Evolutionary conservation across 2,329 filamentous ascomycete genomes (phyloP).

Genomic region (Clonostachys chloroleuca): DNA sequence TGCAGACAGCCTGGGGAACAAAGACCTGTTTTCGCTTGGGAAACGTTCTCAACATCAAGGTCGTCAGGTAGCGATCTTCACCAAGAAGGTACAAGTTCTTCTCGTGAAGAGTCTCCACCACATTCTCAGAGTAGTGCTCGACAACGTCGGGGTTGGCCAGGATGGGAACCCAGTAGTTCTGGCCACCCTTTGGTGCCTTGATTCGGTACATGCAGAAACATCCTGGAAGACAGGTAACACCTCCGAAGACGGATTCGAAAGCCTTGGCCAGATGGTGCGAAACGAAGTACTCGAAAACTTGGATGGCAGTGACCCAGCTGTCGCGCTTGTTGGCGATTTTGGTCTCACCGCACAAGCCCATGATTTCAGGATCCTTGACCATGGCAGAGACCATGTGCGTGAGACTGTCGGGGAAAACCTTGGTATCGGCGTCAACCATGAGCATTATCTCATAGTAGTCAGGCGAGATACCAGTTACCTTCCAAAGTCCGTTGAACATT

Average conservation of each 20-base stretch:
- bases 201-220: constrained; percentile 99
- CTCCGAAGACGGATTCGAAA: constrained; percentile 97
- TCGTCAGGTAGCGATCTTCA: constrained; percentile 93
- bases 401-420: constrained; percentile 96
- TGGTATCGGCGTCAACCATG: constrained; percentile 99
- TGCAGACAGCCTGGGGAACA: constrained; percentile 97
- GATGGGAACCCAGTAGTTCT: constrained; percentile 99
- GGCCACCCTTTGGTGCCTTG: constrained; percentile 95
- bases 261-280: constrained; percentile 96
- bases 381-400: constrained; percentile 99
- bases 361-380: constrained; percentile 98
- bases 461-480: constrained; percentile 95
- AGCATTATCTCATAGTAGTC: constrained; percentile 98
- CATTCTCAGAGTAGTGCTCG: constrained; percentile 98
- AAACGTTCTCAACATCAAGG: constrained; percentile 97
- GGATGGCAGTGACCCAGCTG: constrained; percentile 95
- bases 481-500: constrained; percentile 99
- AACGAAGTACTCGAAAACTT: constrained; percentile 99
- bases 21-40: constrained; percentile 99
- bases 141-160: constrained; percentile 97
- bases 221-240: constrained; percentile 95
- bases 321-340: constrained; percentile 98
- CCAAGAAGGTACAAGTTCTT: constrained; percentile 91
- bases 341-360: constrained; percentile 97
- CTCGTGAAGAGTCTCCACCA: constrained; percentile 96